Conservation (phyloP, 202 grass and related monocot species). For the Zoysia matrella region DNA sequence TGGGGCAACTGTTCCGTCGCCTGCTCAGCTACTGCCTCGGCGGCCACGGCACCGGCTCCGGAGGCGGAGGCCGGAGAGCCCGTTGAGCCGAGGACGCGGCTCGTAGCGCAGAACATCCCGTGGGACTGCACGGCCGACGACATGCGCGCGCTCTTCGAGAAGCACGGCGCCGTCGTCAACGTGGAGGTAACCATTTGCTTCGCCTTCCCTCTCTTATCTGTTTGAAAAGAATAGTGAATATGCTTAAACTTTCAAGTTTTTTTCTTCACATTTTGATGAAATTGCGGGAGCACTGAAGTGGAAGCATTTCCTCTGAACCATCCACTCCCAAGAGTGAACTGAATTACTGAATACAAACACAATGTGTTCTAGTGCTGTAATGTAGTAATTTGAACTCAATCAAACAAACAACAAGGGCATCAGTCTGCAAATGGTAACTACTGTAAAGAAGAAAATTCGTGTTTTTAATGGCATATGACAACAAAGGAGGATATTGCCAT, state of each 20-base stretch:
- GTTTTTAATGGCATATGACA: not conserved
- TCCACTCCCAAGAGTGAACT: slow-evolving; percentile 18
- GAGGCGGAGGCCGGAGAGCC: slow-evolving; percentile 25
- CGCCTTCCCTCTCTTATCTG: slow-evolving; percentile 1
- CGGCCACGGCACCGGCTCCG: slow-evolving; percentile 29
- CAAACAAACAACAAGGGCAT: not conserved
- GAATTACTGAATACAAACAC: slow-evolving; percentile 12
- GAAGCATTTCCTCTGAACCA: not conserved
- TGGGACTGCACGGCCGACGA: slow-evolving; percentile 79
- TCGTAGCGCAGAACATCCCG: slow-evolving; percentile 90
- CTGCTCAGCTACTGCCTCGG: slow-evolving; percentile 46
- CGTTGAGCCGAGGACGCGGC: slow-evolving; percentile 53
- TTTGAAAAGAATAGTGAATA: not conserved
- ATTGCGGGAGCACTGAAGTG: not conserved
- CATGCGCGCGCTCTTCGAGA: slow-evolving; percentile 75
- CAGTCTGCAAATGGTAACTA: not conserved
- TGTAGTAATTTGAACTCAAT: not conserved
- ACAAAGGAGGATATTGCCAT: not conserved
- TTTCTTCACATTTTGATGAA: not conserved
- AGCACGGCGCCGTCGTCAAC: slow-evolving; percentile 72
- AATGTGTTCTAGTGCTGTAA: not conserved
- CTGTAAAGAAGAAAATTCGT: not conserved
- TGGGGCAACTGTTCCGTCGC: slow-evolving; percentile 31
- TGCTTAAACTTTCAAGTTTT: not conserved
- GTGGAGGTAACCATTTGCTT: slow-evolving; percentile 62